These are phyloP conservation scores for Sanguinoderma infundibulare DNA, from an alignment of 1,284 basidiomycete genomes.

Conservation along the genomic window DNA sequence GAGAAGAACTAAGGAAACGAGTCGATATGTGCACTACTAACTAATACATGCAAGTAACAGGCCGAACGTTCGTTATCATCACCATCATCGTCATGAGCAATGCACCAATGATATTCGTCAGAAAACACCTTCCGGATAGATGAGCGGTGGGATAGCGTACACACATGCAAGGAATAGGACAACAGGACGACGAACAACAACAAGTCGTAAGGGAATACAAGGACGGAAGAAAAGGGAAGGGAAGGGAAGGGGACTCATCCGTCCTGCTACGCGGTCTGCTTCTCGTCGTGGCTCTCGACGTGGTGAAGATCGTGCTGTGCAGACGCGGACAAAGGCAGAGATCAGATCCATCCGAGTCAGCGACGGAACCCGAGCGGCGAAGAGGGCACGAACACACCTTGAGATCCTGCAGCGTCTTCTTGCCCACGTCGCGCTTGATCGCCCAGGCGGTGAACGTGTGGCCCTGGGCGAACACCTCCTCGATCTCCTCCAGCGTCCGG, in stretches of 20 bases:
- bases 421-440: constrained; percentile 63
- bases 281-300: constrained; percentile 25
- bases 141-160: no score
- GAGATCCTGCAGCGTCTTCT: constrained; percentile 59
- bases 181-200: no score
- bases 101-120: no score
- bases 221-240: neutral
- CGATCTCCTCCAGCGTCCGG: constrained; percentile 75
- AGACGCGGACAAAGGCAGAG: neutral
- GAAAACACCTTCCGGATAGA: no score
- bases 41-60: no score
- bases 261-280: constrained; percentile 13
- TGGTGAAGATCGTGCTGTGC: constrained; percentile 21
- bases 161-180: no score
- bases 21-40: no score
- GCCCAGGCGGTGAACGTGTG: constrained; percentile 76
- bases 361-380: neutral
- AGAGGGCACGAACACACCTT: constrained; percentile 17
- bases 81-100: no score
- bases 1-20: no score
- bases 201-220: no score
- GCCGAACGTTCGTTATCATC: no score
- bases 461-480: constrained; percentile 73
- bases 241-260: neutral
- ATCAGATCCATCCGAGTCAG: neutral